Base-by-base conservation (phyloP, 1,284 basidiomycete genomes). In the Rhodotorula sp. region DNA sequence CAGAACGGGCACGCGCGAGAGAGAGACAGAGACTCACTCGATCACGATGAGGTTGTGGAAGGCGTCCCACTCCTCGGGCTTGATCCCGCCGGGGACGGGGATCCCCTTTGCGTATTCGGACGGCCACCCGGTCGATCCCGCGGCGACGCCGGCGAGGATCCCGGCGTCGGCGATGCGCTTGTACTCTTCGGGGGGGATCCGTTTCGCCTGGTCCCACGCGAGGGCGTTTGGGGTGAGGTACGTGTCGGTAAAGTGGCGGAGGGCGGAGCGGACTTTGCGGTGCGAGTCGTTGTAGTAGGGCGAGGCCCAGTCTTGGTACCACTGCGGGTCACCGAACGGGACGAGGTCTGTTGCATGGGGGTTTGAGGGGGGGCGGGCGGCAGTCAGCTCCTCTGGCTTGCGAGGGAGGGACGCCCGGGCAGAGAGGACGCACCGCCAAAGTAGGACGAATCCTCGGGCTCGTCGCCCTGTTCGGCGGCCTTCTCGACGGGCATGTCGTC, bases 241-340 rank as follows among this genome's bases (percentile, higher is more conserved):
- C 45, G 68, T 33, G 68, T 78, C 79, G 46, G 77, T 73, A 66
- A 77, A 82, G 45, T 76, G 74, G 62, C 81, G 79, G 67, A 82
- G 73, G 68, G 80, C 81, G 24, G 74, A 67, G 70, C 81, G 79
- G 46, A 82, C 74, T 46, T 76, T 77, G 60, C 76, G 77, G 76
- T 82, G 81, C 62, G 79, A 79, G 55, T 80, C 79, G 58, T 78
- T 81, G 79, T 79, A 82, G 77, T 82, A 82, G 22, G 81, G 81
- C 42, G 75, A 78, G 68, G 77, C 79, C 78, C 71, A 77, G 76
- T 77, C 80, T 78, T 67, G 80, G 79, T 45, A 81, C 79, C 68
- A 79, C 68, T 63, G 78, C 3, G 78, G 75, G 55, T 79, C 78
- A 44, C 66, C 61, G 62, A 67, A 67, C 18, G 68, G 68, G 0